Conservation (phyloP, 116 monocot genomes). For the Cymodocea nodosa region DNA sequence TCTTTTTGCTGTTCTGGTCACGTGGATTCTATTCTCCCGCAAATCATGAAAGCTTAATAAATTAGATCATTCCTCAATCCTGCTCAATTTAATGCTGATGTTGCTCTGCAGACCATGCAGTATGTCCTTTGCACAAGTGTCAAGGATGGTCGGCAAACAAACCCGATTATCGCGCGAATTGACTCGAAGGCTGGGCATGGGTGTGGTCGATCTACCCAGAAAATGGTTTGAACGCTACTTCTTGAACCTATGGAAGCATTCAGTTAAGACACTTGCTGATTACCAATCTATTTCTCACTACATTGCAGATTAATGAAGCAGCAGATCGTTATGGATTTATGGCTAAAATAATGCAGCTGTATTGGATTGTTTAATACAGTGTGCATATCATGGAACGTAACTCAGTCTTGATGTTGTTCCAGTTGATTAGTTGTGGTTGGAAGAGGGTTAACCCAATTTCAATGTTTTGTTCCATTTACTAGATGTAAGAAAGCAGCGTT, state of each 20-base stretch:
- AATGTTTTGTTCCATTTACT: background rate
- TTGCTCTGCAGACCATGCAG: constrained; percentile 61
- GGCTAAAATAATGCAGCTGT: constrained; percentile 60
- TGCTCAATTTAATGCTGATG: background rate
- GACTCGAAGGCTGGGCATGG: constrained; percentile 76
- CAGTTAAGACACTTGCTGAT: background rate
- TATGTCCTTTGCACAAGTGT: constrained; percentile 51
- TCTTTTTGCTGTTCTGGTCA: background rate
- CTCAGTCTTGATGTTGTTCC: too few relatives aligned
- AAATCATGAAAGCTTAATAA: background rate
- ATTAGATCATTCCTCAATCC: too few relatives aligned
- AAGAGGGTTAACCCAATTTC: too few relatives aligned
- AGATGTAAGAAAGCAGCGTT: too few relatives aligned
- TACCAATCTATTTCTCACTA: background rate
- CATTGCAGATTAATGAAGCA: constrained; percentile 70
- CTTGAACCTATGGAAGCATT: background rate
- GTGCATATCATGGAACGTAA: too few relatives aligned
- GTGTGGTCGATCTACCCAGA: constrained; percentile 62
- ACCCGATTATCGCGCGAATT: constrained; percentile 68
- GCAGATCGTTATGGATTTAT: constrained; percentile 80
- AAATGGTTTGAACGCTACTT: constrained; percentile 24
- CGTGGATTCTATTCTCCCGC: background rate
- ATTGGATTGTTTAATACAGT: constrained; percentile 34
- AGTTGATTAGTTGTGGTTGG: too few relatives aligned
- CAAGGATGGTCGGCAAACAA: constrained; percentile 60